Percentiles rank a stretch among this genome's conserved stretches.
phyloP scores from a whole-genome alignment of 2,329 filamentous ascomycete genomes.

The Chrysosporium queenslandicum region DNA sequence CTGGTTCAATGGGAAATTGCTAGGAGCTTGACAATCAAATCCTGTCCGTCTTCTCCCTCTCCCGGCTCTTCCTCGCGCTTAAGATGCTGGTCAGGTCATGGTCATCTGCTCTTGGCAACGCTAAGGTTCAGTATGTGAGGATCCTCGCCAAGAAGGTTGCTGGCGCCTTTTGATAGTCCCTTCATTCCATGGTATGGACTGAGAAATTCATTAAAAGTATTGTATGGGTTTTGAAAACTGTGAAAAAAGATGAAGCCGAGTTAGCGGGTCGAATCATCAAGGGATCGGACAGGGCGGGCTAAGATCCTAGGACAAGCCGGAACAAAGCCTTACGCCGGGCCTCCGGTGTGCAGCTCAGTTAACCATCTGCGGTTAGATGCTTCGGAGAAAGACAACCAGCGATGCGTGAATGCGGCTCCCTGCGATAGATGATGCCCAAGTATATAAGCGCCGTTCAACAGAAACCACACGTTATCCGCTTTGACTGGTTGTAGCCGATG shows the following conservation, averaged over 20 bases:
- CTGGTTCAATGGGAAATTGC: no score
- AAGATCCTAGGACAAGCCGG: no score
- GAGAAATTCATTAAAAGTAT: no score
- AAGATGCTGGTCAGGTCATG: neutral
- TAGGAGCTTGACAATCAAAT: neutral
- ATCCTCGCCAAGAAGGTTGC: neutral
- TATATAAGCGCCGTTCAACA: neutral
- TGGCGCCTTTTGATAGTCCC: no score
- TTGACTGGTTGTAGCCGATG: neutral
- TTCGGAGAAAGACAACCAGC: neutral
- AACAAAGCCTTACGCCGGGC: no score
- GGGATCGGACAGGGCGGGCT: no score
- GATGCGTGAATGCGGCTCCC: neutral
- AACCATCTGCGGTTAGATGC: no score
- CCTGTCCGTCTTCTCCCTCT: neutral
- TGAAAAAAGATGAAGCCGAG: neutral
- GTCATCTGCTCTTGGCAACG: neutral
- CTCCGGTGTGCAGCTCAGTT: no score
- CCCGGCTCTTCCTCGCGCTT: neutral
- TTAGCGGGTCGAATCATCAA: no score
- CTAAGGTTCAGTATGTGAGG: neutral
- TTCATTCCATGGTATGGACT: no score
- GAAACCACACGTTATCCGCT: neutral
- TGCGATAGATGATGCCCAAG: neutral
- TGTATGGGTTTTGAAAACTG: no score